Percentiles rank a stretch among this genome's conserved stretches.
These are phyloP conservation scores for Pharnaceum exiguum DNA, from an alignment of 148 eudicot species.

Conservation along the genomic window DNA sequence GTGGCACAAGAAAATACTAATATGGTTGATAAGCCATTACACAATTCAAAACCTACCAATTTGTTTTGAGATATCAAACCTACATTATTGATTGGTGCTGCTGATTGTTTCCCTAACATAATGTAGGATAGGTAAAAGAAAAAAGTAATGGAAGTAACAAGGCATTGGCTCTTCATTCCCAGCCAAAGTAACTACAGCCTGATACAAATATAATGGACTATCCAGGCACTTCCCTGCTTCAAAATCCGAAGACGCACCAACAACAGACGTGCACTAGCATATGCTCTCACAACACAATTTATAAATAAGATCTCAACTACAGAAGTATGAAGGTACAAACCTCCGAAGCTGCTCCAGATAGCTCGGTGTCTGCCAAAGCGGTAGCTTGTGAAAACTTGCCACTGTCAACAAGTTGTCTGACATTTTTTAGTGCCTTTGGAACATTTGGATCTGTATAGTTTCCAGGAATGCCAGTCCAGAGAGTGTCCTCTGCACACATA, in stretches of 20 bases:
- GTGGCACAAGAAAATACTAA: neutral
- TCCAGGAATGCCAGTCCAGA: conserved; percentile 82
- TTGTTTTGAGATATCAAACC: too few species aligned
- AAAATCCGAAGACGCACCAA: too few species aligned
- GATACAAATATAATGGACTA: too few species aligned
- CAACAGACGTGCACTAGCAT: too few species aligned
- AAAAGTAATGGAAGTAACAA: too few species aligned
- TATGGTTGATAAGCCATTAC: neutral
- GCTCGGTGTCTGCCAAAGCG: conserved; percentile 36
- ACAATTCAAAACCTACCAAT: too few species aligned
- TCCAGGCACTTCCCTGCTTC: too few species aligned
- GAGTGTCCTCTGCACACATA: conserved; percentile 62
- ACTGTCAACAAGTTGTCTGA: conserved; percentile 63
- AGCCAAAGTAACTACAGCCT: too few species aligned
- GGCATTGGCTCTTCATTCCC: too few species aligned
- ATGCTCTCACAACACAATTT: neutral
- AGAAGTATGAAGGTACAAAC: conserved; percentile 34
- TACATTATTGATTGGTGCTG: too few species aligned
- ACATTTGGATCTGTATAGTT: conserved; percentile 56
- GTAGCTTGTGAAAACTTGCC: conserved; percentile 75
- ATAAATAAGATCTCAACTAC: neutral
- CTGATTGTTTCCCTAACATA: too few species aligned
- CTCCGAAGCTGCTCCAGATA: conserved; percentile 44
- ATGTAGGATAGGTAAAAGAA: too few species aligned
- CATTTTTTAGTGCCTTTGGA: conserved; percentile 40